Evolutionary conservation across 495 filamentous ascomycete genomes (phyloP).

Genomic region (Annulohypoxylon bovei): DNA sequence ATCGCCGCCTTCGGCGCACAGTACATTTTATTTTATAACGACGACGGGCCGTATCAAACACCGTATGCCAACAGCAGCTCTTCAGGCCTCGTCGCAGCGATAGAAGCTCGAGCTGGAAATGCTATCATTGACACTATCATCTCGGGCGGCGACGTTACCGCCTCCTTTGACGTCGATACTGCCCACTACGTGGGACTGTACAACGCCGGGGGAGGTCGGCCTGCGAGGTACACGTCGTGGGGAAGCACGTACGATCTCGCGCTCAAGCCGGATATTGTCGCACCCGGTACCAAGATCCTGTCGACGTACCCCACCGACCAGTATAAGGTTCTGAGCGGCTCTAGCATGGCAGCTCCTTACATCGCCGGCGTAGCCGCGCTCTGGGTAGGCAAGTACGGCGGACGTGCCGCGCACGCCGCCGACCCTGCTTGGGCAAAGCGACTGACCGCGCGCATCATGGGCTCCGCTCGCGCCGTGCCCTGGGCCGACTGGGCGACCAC

Average conservation of each 20-base stretch:
- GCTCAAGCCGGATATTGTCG: conserved; percentile 58
- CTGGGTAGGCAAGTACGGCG: conserved; percentile 46
- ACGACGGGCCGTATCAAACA: conserved; percentile 28
- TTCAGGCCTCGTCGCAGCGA: conserved; percentile 29
- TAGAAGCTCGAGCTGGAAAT: conserved; percentile 34
- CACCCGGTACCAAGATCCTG: conserved; percentile 60
- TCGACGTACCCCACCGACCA: conserved; percentile 52
- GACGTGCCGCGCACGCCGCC: conserved; percentile 28
- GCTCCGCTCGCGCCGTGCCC: conserved; percentile 50
- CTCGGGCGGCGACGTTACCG: conserved; percentile 43
- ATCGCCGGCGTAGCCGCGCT: conserved; percentile 58
- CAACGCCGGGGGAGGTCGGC: conserved; percentile 41
- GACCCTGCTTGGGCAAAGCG: conserved; percentile 35
- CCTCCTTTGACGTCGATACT: conserved; percentile 40
- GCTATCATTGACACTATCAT: conserved; percentile 43
- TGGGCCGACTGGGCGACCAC: conserved; percentile 54
- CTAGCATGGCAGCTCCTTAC: conserved; percentile 64
- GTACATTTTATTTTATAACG: conserved; percentile 46
- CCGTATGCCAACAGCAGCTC: conserved; percentile 20
- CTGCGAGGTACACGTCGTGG: conserved; percentile 57
- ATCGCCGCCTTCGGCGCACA: conserved; percentile 39
- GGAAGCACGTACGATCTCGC: conserved; percentile 56
- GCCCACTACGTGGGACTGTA: conserved; percentile 42
- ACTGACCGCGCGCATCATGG: conserved; percentile 43
- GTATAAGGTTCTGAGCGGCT: conserved; percentile 57